These are phyloP conservation scores for Calophaca sinica DNA, from an alignment of 306 rosid species.

Conservation along the genomic window DNA sequence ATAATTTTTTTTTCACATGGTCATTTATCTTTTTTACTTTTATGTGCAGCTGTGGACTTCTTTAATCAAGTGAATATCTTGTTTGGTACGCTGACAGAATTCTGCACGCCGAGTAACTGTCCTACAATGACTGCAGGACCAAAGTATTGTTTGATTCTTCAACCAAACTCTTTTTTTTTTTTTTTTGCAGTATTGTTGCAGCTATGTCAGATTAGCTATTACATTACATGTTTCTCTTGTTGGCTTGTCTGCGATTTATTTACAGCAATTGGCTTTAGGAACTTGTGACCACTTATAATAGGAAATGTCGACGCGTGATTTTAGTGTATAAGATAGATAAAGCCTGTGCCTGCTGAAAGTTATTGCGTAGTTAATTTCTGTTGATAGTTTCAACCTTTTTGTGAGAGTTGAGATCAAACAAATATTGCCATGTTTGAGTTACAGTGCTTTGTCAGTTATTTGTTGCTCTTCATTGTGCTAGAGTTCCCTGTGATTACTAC, in stretches of 20 bases:
- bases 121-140: slow-evolving; percentile 90
- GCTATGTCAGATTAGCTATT: slow-evolving; percentile 32
- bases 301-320: slow-evolving; percentile 14
- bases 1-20: neutral
- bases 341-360: slow-evolving; percentile 21
- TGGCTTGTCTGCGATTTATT: slow-evolving; percentile 31
- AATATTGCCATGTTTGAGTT: neutral
- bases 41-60: slow-evolving; percentile 79
- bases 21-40: slow-evolving; percentile 5
- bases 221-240: slow-evolving; percentile 14
- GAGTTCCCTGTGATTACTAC: neutral
- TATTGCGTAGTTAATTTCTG: neutral
- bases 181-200: neutral
- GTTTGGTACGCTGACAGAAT: slow-evolving; percentile 84
- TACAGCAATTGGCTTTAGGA: slow-evolving; percentile 12
- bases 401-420: too few species aligned
- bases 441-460: neutral
- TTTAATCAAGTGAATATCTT: slow-evolving; percentile 91
- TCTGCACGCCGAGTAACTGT: slow-evolving; percentile 79
- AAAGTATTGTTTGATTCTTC: slow-evolving; percentile 62
- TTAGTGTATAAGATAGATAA: slow-evolving; percentile 19
- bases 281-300: slow-evolving; percentile 23
- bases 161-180: slow-evolving; percentile 37
- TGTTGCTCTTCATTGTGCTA: slow-evolving; percentile 4
- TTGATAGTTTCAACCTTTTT: neutral